Percentiles rank a stretch among this genome's conserved stretches.
Evolutionary conservation across 495 filamentous ascomycete species (phyloP).

Genomic region (Talaromyces nanjingensis): DNA sequence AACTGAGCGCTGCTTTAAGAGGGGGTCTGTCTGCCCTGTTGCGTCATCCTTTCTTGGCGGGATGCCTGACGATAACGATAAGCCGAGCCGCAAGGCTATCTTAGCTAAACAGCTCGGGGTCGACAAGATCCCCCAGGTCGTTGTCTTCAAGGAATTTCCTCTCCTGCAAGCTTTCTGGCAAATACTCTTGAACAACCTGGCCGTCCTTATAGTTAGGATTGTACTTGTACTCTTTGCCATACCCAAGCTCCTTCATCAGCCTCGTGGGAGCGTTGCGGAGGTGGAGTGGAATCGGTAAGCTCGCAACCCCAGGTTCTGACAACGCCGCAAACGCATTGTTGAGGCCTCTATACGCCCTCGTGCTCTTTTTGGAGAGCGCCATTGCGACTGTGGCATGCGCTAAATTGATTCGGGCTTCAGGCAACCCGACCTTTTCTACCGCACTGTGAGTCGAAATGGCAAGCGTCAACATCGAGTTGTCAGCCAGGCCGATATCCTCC

Average conservation of each 20-base stretch:
- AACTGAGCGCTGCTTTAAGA: not conserved
- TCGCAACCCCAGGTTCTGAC: conserved; percentile 70
- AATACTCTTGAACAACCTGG: conserved; percentile 81
- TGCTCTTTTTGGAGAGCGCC: conserved; percentile 75
- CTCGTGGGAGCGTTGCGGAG: conserved; percentile 85
- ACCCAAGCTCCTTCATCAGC: conserved; percentile 87
- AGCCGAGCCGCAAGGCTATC: not conserved
- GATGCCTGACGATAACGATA: not conserved
- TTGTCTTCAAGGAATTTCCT: conserved; percentile 71
- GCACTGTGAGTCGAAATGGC: conserved; percentile 80
- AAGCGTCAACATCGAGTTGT: conserved; percentile 75
- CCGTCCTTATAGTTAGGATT: conserved; percentile 84
- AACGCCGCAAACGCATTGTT: conserved; percentile 69
- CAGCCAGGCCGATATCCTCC: conserved; percentile 87
- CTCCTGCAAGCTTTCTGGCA: conserved; percentile 65
- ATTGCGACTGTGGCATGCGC: conserved; percentile 84
- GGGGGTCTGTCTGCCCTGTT: not conserved
- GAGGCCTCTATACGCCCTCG: conserved; percentile 75
- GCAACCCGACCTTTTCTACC: conserved; percentile 85
- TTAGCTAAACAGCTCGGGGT: conserved; percentile 42
- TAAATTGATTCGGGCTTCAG: conserved; percentile 87
- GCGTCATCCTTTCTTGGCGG: not conserved
- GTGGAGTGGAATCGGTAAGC: conserved; percentile 76
- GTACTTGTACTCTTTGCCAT: conserved; percentile 92
- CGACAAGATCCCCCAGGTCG: conserved; percentile 72